Evolutionary conservation across 129 eudicot genomes (phyloP).

Genomic region (Centella asiatica): DNA sequence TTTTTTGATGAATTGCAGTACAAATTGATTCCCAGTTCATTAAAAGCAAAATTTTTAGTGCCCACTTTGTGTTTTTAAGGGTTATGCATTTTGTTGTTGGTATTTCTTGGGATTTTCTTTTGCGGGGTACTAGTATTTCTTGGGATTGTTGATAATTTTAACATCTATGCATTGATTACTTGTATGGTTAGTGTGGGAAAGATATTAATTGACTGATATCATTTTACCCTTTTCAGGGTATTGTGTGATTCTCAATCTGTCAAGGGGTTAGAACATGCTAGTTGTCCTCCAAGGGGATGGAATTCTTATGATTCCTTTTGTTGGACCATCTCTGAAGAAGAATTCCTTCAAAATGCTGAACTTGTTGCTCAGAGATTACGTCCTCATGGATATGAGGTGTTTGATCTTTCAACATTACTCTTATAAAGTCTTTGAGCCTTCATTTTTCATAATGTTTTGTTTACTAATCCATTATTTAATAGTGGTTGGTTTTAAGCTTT

Average conservation of each 20-base stretch:
- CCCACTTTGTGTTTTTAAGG: not conserved
- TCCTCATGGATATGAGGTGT: constrained; percentile 81
- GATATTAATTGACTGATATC: not conserved
- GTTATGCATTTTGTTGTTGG: not conserved
- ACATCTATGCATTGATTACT: not conserved
- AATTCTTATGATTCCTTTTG: constrained; percentile 96
- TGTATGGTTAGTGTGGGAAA: not conserved
- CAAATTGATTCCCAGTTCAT: not conserved
- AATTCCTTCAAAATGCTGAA: constrained; percentile 73
- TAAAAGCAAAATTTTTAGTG: not conserved
- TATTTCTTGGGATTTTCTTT: not conserved
- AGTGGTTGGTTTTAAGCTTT: not conserved
- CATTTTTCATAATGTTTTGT: not conserved
- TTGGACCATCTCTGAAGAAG: constrained; percentile 86
- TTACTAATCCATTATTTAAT: not conserved
- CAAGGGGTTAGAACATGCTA: constrained; percentile 26
- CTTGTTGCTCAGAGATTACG: constrained; percentile 46
- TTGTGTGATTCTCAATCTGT: constrained; percentile 17
- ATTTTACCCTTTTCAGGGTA: constrained; percentile 29
- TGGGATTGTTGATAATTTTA: not conserved
- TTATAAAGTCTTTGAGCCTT: not conserved
- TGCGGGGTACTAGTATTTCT: not conserved
- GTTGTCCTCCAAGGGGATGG: constrained; percentile 96
- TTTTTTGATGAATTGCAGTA: too few relatives aligned
- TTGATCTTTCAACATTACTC: constrained; percentile 1